Conservation (phyloP, 768 basidiomycete species). For the Tulasnella sp. region DNA sequence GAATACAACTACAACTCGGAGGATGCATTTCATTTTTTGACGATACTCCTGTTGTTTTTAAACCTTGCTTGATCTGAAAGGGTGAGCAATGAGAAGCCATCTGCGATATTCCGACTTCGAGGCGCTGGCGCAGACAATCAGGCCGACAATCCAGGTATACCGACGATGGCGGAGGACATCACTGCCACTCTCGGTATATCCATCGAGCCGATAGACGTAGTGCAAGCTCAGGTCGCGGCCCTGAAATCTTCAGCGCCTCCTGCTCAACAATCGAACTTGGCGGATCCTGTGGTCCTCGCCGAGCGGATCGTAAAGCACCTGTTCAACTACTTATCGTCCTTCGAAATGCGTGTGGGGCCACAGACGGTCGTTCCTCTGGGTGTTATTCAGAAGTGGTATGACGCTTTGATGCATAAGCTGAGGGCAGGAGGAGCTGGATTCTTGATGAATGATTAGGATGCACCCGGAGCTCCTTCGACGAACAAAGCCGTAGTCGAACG, state of each 20-base stretch:
- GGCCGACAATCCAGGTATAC: slow-evolving; percentile 25
- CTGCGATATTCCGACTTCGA: slow-evolving; percentile 74
- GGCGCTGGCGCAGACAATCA: slow-evolving; percentile 41
- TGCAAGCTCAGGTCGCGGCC: slow-evolving; percentile 44
- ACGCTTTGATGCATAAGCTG: slow-evolving; percentile 49
- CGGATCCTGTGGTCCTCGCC: slow-evolving; percentile 45
- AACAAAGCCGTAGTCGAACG: no score
- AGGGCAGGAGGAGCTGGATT: slow-evolving; percentile 46
- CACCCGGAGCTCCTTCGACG: no score
- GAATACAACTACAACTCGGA: not conserved
- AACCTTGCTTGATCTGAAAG: slow-evolving; percentile 27
- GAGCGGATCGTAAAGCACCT: slow-evolving; percentile 63
- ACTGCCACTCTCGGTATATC: slow-evolving; percentile 70
- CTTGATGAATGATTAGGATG: slow-evolving; percentile 34
- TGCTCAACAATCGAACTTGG: slow-evolving; percentile 17
- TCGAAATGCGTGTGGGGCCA: slow-evolving; percentile 29
- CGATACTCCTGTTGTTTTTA: no score
- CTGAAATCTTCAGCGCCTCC: slow-evolving; percentile 19
- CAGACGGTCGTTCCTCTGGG: slow-evolving; percentile 48
- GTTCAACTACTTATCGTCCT: slow-evolving; percentile 64
- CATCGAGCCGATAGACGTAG: slow-evolving; percentile 58
- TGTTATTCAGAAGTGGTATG: slow-evolving; percentile 59
- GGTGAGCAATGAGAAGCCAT: slow-evolving; percentile 83
- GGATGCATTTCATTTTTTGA: no score
- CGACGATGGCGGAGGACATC: slow-evolving; percentile 32